Percentiles rank a stretch among this genome's conserved stretches.
Conservation (phyloP, 139 green algal genomes). For the Desmodesmus armatus region DNA sequence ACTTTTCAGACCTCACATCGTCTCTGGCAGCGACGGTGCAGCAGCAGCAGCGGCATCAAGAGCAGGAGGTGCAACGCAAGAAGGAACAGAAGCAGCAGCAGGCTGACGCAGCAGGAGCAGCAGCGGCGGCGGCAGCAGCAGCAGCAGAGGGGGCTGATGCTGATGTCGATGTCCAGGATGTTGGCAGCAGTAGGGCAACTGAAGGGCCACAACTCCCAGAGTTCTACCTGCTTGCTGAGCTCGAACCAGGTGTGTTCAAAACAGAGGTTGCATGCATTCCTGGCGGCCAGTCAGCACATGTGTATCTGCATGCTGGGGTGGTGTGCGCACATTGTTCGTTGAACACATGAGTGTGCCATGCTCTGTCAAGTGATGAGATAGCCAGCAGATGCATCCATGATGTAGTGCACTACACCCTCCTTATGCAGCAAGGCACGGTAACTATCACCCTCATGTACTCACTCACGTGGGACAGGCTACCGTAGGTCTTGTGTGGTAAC, state of each 20-base stretch:
- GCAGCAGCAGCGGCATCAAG: slow-evolving; percentile 11
- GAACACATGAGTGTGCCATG: no score
- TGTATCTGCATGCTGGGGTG: no score
- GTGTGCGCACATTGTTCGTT: no score
- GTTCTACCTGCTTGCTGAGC: slow-evolving; percentile 67
- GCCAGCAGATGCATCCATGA: not conserved
- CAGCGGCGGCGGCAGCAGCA: slow-evolving; percentile 14
- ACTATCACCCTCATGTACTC: not conserved
- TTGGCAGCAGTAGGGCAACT: not conserved
- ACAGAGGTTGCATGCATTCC: no score
- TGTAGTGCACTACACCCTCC: no score
- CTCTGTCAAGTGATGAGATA: not conserved
- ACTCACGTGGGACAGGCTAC: not conserved
- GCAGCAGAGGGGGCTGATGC: not conserved
- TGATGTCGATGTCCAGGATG: not conserved
- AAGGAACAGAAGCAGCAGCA: not conserved
- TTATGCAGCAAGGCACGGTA: no score
- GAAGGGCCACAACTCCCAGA: slow-evolving; percentile 60
- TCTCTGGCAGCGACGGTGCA: slow-evolving; percentile 53
- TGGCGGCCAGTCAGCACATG: no score
- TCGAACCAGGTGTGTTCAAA: slow-evolving; percentile 52
- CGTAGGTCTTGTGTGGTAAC: no score
- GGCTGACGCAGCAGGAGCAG: not conserved
- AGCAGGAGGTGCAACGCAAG: slow-evolving; percentile 13
- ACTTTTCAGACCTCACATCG: slow-evolving; percentile 65